A percentile compares a stretch with the other conserved stretches of the same genome.
These are phyloP conservation scores for Suhomyces pyralidae DNA, from an alignment of 805 yeast species.

Conservation along the genomic window DNA sequence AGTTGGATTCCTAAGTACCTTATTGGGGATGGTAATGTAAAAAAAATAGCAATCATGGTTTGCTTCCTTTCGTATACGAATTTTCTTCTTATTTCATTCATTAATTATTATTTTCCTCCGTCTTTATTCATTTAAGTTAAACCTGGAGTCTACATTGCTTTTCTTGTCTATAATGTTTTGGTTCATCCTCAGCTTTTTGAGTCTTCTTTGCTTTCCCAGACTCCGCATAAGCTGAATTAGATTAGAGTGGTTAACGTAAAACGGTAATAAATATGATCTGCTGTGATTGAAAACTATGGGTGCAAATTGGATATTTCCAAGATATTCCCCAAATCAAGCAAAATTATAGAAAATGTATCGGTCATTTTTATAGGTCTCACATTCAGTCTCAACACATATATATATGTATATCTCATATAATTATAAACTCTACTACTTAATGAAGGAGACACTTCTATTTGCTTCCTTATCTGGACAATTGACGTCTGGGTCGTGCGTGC, in stretches of 20 bases:
- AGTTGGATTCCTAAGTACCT: not conserved
- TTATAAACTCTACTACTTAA: not conserved
- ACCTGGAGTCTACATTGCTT: not conserved
- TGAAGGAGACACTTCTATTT: not conserved
- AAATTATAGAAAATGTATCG: too few relatives aligned
- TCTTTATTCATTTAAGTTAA: not conserved
- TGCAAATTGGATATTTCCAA: not conserved
- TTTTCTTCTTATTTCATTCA: not conserved
- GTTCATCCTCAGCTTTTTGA: not conserved
- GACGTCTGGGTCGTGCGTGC: not conserved
- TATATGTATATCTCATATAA: too few relatives aligned
- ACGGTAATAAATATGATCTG: not conserved
- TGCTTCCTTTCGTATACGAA: not conserved
- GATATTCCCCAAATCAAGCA: not conserved
- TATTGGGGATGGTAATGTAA: not conserved
- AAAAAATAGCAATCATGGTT: not conserved
- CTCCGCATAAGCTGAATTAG: constrained; percentile 5
- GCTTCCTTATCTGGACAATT: not conserved
- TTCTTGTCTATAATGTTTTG: not conserved
- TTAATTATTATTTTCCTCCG: not conserved
- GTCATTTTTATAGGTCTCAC: too few relatives aligned
- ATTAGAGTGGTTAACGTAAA: not conserved
- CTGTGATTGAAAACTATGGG: not conserved
- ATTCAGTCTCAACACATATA: too few relatives aligned
- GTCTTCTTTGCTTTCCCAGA: not conserved